Evolutionary conservation across 2,329 filamentous ascomycete species (phyloP), one percentile per base, ranked within the genome.

Genomic region (Parastagonospora avenae): DNA sequence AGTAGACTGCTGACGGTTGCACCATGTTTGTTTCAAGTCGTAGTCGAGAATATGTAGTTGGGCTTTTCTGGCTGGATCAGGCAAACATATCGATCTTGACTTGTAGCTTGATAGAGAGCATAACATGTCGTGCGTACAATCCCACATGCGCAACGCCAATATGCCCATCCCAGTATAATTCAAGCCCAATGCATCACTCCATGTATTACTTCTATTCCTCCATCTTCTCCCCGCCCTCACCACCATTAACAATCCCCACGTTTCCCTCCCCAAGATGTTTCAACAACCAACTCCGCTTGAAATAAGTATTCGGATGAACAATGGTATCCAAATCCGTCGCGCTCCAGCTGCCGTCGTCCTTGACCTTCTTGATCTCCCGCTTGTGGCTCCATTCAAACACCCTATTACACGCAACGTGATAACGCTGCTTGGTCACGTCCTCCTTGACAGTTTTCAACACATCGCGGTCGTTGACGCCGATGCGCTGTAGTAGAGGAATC

Each of bases 241-340:
- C 58, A 32, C 50, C 55, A 27, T 50, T 52, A 11, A 71, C 68
- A 8, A 73, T 36, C 2, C 71, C 71, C 15, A 54, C 71, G 56
- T 72, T 72, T 7, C 71, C 73, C 57, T 77, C 75, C 2, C 79
- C 86, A 24, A 95, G 74, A 70, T 94, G 90, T 79, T 92, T 96
- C 54, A 99, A 77, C 62, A 95, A 67, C 73, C 91, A 97, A 71
- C 92, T 96, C 48, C 93, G 83, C 81, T 96, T 97, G 76, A 97
- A 99, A 76, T 97, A 99, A 59, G 93, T 92, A 72, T 99, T 99
- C 9, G 94, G 94, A 75, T 99, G 94, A 16, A 96, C 87, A 69
- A 99, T 96, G 0, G 93, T 97, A 75, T 97, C 93, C 36, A 96
- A 80, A 71, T 96, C 90, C 12, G 85, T 85, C 6, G 87, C 73